Evolutionary conservation across 2,329 filamentous ascomycete genomes (phyloP), one percentile per base, ranked within the genome.

Genomic region (Colletotrichum sp.): DNA sequence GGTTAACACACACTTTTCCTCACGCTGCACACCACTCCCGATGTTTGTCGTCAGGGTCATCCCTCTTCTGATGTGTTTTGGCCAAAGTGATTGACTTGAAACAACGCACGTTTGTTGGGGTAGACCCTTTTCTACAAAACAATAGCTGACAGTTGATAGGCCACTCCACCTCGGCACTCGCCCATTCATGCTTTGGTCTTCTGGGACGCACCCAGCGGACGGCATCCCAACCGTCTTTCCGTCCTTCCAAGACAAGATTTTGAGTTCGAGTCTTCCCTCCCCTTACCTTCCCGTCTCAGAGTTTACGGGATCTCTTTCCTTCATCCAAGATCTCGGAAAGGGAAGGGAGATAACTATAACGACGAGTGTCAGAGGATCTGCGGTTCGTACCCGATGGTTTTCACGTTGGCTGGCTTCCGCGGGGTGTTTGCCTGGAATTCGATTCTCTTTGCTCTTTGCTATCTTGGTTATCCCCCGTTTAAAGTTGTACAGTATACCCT

Each of bases 61-160:
- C 72, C 71, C 58, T 74, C 21, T n/a, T 67, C 16, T 24, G 8
- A 15, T 21, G 12, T 57, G 70, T 72, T 75, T 75, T 64, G 73
- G 69, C 73, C 57, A 75, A 73, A 66, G 58, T 69, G 43, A 76
- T 52, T 64, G 58, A 34, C 61, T 69, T 74, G 74, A 76, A 76
- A 76, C 74, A 36, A 65, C 34, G 58, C 64, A 65, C 64, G 57
- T 72, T 52, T 58, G 57, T 73, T 28, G 65, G 64, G 65, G 64
- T 60, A 76, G 64, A 69, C 64, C 71, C 71, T 69, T 65, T 30
- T 26, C 34, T 6, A 43, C 9, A n/a, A 60, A 21, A 34, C 28
- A 71, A 21, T 43, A 32, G 73, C 73, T 75, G 73, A 72, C 74
- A 69, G 13, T 34, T 24, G 18, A 65, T 28, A 73, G 58, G 64